Percentiles rank a stretch among this genome's conserved stretches.
These are phyloP conservation scores for Bothriochloa decipiens DNA, from an alignment of 176 grass and related monocot species.

Conservation along the genomic window DNA sequence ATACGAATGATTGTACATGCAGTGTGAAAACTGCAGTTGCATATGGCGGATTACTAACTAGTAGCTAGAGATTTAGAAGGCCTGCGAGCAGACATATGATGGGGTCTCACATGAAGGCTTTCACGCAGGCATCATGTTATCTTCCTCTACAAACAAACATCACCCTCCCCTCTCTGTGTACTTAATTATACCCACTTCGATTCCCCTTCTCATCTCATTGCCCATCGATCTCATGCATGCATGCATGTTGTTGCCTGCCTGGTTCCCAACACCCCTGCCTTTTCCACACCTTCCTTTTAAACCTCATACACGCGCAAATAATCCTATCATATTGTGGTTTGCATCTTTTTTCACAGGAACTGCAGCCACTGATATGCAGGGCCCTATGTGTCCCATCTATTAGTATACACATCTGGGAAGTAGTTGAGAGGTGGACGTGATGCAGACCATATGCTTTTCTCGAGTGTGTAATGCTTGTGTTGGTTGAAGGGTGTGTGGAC, in stretches of 20 bases:
- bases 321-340: conserved; percentile 48
- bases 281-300: conserved; percentile 61
- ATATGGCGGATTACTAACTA: conserved; percentile 27
- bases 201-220: conserved; percentile 39
- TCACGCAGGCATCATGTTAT: conserved; percentile 99
- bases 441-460: conserved; percentile 36
- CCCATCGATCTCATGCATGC: conserved; percentile 36
- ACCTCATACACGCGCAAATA: conserved; percentile 60
- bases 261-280: conserved; percentile 64
- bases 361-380: conserved; percentile 52
- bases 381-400: conserved; percentile 25
- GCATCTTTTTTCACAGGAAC: neutral
- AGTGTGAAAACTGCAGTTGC: conserved; percentile 45
- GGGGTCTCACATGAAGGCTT: conserved; percentile 87
- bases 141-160: conserved; percentile 98
- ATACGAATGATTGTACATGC: conserved; percentile 39
- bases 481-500: conserved; percentile 12
- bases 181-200: conserved; percentile 53
- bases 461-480: conserved; percentile 40
- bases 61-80: conserved; percentile 43
- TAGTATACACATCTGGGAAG: conserved; percentile 28
- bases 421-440: conserved; percentile 35
- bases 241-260: conserved; percentile 69
- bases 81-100: conserved; percentile 61
- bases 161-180: conserved; percentile 47